Evolutionary conservation across 192 early-diverging fungal species (phyloP).

Genomic region (Jimgerdemannia flammicorona): DNA sequence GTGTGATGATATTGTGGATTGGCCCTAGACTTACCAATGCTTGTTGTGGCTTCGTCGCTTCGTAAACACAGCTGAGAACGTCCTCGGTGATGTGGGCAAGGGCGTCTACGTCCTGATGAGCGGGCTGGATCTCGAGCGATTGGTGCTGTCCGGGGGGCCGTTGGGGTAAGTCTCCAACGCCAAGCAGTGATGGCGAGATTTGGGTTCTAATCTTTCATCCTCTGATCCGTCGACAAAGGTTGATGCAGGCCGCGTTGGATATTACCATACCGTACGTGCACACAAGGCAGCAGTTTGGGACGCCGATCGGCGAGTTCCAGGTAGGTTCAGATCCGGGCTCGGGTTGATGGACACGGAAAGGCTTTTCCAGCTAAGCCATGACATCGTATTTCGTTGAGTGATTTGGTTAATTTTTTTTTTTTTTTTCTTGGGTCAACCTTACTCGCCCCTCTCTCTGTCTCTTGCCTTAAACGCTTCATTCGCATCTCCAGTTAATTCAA

Average conservation of each 20-base stretch:
- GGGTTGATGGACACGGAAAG: neutral
- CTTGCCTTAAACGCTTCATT: too few relatives aligned
- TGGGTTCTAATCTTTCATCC: neutral
- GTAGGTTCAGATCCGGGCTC: conserved; percentile 10
- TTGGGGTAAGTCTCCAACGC: conserved; percentile 37
- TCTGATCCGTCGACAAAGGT: conserved; percentile 21
- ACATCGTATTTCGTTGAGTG: conserved; percentile 5
- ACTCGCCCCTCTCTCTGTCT: too few relatives aligned
- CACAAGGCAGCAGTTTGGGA: conserved; percentile 82
- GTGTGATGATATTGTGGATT: neutral
- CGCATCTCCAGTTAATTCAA: too few relatives aligned
- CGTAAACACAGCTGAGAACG: conserved; percentile 57
- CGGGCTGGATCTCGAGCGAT: conserved; percentile 86
- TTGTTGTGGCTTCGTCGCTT: conserved; percentile 3
- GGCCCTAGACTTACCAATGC: neutral
- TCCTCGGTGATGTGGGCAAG: conserved; percentile 76
- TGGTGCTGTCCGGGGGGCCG: conserved; percentile 88
- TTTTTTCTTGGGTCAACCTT: too few relatives aligned
- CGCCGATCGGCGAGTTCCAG: conserved; percentile 84
- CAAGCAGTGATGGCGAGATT: too few relatives aligned
- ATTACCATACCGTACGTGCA: conserved; percentile 82
- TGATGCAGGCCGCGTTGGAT: conserved; percentile 90
- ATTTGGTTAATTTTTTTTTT: conserved; percentile 16
- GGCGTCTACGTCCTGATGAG: conserved; percentile 97
- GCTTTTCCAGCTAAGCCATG: neutral